phyloP scores from a whole-genome alignment of 306 rosid genomes.

The Dicorynia guianensis region DNA sequence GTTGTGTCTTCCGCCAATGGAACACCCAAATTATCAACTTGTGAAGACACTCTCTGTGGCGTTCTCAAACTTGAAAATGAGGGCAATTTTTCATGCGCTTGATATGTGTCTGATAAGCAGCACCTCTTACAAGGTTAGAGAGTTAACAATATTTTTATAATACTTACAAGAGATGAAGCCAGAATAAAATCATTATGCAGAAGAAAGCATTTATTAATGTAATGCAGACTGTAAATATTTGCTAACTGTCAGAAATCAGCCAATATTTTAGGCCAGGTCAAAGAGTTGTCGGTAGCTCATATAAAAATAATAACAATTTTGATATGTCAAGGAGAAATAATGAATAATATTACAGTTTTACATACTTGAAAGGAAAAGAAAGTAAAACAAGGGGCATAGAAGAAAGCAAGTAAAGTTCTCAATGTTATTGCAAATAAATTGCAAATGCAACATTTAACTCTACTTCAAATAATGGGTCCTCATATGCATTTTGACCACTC shows the following conservation, averaged over 20 bases:
- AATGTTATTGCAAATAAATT: not conserved
- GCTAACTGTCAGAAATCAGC: not conserved
- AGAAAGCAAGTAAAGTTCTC: too few relatives aligned
- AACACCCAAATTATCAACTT: constrained; percentile 43
- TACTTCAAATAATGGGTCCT: too few relatives aligned
- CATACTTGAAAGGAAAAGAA: too few relatives aligned
- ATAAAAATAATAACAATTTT: not conserved
- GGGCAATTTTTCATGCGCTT: constrained; percentile 51
- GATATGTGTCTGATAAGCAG: constrained; percentile 53
- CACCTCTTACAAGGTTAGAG: constrained; percentile 37
- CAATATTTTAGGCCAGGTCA: not conserved
- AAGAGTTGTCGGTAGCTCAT: not conserved
- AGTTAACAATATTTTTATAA: constrained; percentile 10
- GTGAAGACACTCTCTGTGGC: constrained; percentile 37
- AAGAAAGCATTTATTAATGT: not conserved
- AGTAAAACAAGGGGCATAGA: too few relatives aligned
- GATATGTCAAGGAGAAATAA: too few relatives aligned
- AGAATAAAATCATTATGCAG: not conserved
- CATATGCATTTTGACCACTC: too few relatives aligned
- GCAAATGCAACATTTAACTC: not conserved
- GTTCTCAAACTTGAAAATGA: constrained; percentile 43
- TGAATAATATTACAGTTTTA: too few relatives aligned
- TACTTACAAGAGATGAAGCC: not conserved
- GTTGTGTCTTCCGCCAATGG: constrained; percentile 42
- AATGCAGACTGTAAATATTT: constrained; percentile 1